Percentiles rank a stretch among this genome's conserved stretches.
These are phyloP conservation scores for Juglanconis juglandina DNA, from an alignment of 2,329 filamentous ascomycete species.

Conservation along the genomic window DNA sequence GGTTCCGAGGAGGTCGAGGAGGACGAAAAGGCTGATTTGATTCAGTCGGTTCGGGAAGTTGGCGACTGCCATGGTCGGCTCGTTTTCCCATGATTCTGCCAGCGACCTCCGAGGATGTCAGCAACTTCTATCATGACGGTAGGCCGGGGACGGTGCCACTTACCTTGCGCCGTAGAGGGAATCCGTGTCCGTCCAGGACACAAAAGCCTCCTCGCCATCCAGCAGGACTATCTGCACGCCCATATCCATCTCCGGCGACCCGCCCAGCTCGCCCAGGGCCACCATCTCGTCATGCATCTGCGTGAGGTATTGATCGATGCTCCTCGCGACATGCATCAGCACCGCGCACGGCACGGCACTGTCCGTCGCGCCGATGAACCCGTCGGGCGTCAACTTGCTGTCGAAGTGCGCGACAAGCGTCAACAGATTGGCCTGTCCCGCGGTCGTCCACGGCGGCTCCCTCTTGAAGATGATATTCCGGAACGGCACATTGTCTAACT, in stretches of 20 bases:
- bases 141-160: slow-evolving; percentile 18
- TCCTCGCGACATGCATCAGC: slow-evolving; percentile 79
- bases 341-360: slow-evolving; percentile 94
- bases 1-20: slow-evolving; percentile 58
- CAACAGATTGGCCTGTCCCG: slow-evolving; percentile 74
- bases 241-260: slow-evolving; percentile 66
- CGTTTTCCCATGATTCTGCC: slow-evolving; percentile 75
- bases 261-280: slow-evolving; percentile 49
- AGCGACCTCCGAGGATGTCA: slow-evolving; percentile 50
- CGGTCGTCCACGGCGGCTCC: slow-evolving; percentile 77
- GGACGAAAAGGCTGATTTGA: slow-evolving; percentile 69
- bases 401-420: slow-evolving; percentile 95
- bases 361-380: slow-evolving; percentile 91
- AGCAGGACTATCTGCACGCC: slow-evolving; percentile 87
- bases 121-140: neutral
- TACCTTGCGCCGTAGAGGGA: slow-evolving; percentile 85
- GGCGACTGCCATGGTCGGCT: slow-evolving; percentile 67
- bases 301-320: slow-evolving; percentile 74
- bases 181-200: slow-evolving; percentile 73
- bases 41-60: slow-evolving; percentile 70
- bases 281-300: slow-evolving; percentile 77
- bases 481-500: slow-evolving; percentile 72
- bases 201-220: slow-evolving; percentile 93
- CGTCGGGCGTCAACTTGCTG: slow-evolving; percentile 72
- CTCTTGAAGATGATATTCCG: slow-evolving; percentile 80